Base-by-base conservation (phyloP, 495 filamentous ascomycete species). In the Clavariopsis aquatica region DNA sequence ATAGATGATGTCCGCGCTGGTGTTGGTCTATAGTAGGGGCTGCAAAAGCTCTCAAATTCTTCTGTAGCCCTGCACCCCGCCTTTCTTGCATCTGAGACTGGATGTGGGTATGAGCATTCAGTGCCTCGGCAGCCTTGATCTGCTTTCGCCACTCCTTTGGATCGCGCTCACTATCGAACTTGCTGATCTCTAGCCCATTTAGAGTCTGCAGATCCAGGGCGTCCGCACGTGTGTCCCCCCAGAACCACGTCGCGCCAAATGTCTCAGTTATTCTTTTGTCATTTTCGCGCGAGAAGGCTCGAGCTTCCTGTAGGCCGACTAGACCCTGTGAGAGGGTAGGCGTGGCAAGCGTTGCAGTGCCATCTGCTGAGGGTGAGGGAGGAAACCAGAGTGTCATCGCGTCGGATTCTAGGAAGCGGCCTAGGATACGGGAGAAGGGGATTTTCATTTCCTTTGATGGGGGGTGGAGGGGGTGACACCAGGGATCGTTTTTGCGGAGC, bases 181-280 rank as follows among this genome's bases (percentile, higher is more conserved):
- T 58, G 2, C 78, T 76, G 20, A 80, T 77, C 13, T 84, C 80
- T 1, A 77, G 58, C 0, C 82, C 81, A 62, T 85, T 85, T 10
- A 85, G 71, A 17, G 77, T 77, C 22, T 81, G 78, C 13, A 87
- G 53, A 28, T 80, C 82, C 3, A 87, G 77, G 0, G 82, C 81
- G 43, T 86, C 78, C 0, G 78, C 78, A 1, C 84, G 77, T 49
- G 74, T 76, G 51, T 86, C 83, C 19, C 77, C 81, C 83, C 83
- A 86, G 71, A 82, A 83, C 82, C 82, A 85, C 1, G 69, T 62
- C 29, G 69, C 56, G n/a, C 77, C 73, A 4, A 69, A 74, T 6
- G 70, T 51, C 19, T 31, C n/a, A 0, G 72, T 65, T 28, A 85
- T 83, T 10, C 83, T 81, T 0, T 65, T 57, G 36, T 86, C 83